These are phyloP conservation scores for Polygonum maritimum DNA, from an alignment of 148 eudicot species.

Conservation along the genomic window DNA sequence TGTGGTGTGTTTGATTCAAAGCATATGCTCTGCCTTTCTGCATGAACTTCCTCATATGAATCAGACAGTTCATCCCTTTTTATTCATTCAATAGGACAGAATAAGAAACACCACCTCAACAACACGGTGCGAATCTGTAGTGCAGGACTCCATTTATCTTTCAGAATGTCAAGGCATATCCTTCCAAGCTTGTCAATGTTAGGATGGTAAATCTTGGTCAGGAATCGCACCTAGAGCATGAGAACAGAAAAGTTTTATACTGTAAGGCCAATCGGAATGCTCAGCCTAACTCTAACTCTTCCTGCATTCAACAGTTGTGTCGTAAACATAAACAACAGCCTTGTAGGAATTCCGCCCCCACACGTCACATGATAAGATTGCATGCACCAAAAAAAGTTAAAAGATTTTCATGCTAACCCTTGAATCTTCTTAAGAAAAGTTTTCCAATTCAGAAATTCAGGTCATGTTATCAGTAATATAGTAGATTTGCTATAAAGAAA, in stretches of 20 bases:
- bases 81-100: not conserved
- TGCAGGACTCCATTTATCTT: conserved; percentile 87
- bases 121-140: conserved; percentile 77
- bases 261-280: not conserved
- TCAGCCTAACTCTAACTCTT: not conserved
- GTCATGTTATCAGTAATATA: no score
- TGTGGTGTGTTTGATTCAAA: not conserved
- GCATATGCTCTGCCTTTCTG: not conserved
- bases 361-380: not conserved
- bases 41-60: not conserved
- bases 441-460: no score
- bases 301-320: not conserved
- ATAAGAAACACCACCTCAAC: conserved; percentile 29
- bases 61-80: not conserved
- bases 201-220: conserved; percentile 77
- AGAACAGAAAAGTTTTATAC: not conserved
- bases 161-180: conserved; percentile 76
- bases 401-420: no score
- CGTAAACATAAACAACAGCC: not conserved
- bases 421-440: no score
- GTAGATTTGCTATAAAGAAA: no score
- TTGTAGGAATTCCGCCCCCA: not conserved
- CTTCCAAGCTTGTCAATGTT: conserved; percentile 86
- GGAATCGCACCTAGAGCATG: conserved; percentile 56
- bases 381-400: not conserved